Conservation (phyloP, 2,329 filamentous ascomycete genomes). For the Sclerotinia borealis region DNA sequence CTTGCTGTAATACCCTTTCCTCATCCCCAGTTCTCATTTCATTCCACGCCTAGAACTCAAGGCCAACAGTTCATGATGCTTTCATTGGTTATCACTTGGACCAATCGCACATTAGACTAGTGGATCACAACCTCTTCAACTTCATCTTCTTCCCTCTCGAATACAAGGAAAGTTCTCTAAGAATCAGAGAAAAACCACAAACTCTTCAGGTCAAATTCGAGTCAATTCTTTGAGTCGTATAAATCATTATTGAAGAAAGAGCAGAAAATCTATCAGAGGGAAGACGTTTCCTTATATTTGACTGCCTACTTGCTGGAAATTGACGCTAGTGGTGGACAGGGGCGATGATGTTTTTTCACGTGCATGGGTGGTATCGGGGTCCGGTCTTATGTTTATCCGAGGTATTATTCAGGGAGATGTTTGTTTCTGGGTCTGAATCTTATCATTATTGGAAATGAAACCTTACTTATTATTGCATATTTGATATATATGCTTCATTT, state of each 20-base stretch:
- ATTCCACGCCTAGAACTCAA: neutral
- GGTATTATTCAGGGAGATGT: too few species aligned
- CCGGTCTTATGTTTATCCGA: neutral
- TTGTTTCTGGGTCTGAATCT: too few species aligned
- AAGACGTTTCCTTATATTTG: conserved; percentile 9
- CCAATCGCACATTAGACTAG: neutral
- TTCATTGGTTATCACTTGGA: conserved; percentile 6
- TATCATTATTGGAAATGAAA: too few species aligned
- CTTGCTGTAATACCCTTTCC: neutral
- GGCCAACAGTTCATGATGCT: neutral
- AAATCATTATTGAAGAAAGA: neutral
- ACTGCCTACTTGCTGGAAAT: neutral
- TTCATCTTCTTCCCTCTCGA: neutral
- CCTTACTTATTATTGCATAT: too few species aligned
- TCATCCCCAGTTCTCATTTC: neutral
- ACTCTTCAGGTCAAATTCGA: conserved; percentile 1
- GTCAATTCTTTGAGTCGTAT: neutral
- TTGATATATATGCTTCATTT: too few species aligned
- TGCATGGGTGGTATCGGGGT: neutral
- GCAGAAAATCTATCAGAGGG: neutral
- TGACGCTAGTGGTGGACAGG: conserved; percentile 4
- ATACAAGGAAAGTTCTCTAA: neutral
- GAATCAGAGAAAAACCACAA: conserved; percentile 4
- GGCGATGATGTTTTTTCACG: conserved; percentile 13
- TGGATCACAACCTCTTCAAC: neutral